Evolutionary conservation across 2,329 filamentous ascomycete genomes (phyloP), one percentile per base, ranked within the genome.

Genomic region (Epicoccum sorghinum): DNA sequence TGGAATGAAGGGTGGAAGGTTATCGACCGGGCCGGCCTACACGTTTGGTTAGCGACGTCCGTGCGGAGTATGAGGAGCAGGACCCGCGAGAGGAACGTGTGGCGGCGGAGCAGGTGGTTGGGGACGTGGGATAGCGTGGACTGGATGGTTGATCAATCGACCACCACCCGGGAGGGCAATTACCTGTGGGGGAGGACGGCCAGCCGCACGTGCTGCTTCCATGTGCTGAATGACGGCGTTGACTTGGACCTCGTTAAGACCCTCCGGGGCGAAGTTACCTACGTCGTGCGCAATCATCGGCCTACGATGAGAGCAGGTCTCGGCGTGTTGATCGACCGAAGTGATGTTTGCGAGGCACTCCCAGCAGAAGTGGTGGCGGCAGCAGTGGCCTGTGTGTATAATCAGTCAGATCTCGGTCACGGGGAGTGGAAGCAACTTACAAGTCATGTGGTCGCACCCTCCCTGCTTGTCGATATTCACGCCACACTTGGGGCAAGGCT

Each of bases 401-500:
- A 18, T 54, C 33, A 43, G 41, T 43, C 3, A 18, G 18, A 18
- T 18, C 18, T 18, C 18, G 4, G 7, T 35, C 23, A 9, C 13
- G 4, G 7, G 32, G 10, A 30, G 13, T 13, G 40, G 27, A 5
- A 14, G 9, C 12, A 22, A 60, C 61, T 53, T 60, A 66, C 69
- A 70, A 0, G 32, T 52, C 55, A 70, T 67, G 25, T 69, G 65
- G 22, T 66, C 59, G 43, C 67, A 70, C 8, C 68, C 68, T 2
- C 61, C 59, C 2, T 51, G n/a, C 58, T 70, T 70, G 46, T 66
- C 22, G 25, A 71, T 68, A 7, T 62, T 64, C 23, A 65, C 29
- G 18, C 64, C 59, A 39, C 69, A 70, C 2, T 55, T 51, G 0
- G 68, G 69, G 41, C 68, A 71, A 3, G 57, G 55, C 47, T 68